phyloP scores from a whole-genome alignment of 768 basidiomycete species.

The Auricularia auricula-judae region DNA sequence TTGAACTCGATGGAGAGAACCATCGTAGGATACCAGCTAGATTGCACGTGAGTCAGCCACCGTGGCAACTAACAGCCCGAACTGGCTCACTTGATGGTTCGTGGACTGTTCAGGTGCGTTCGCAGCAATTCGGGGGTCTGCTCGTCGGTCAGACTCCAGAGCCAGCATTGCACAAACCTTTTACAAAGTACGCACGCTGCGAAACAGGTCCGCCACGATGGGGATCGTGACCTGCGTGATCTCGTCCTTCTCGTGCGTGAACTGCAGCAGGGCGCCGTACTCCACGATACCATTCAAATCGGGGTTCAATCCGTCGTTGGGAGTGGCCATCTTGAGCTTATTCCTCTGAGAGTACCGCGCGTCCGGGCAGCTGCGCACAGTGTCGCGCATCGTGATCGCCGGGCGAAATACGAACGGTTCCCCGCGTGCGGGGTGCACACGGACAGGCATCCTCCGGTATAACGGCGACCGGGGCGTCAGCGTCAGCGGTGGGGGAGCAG shows the following conservation, averaged over 20 bases:
- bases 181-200: not conserved
- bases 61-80: too few species aligned
- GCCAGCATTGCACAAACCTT: too few species aligned
- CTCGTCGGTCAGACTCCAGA: not conserved
- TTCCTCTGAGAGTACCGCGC: not conserved
- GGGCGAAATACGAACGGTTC: not conserved
- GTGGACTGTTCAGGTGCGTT: too few species aligned
- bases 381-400: not conserved
- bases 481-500: not conserved
- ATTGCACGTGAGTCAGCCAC: too few species aligned
- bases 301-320: not conserved
- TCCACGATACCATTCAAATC: not conserved
- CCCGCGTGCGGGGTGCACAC: not conserved
- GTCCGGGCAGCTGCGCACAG: not conserved
- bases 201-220: not conserved
- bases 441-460: not conserved
- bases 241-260: not conserved
- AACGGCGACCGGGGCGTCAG: not conserved
- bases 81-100: not conserved
- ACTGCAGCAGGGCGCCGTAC: not conserved
- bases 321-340: not conserved
- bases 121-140: not conserved
- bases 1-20: slow-evolving; percentile 54
- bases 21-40: slow-evolving; percentile 56
- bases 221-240: not conserved